Percentiles rank a stretch among this genome's conserved stretches.
These are phyloP conservation scores for Paraphoma sp. DNA, from an alignment of 2,329 filamentous ascomycete genomes.

Conservation along the genomic window DNA sequence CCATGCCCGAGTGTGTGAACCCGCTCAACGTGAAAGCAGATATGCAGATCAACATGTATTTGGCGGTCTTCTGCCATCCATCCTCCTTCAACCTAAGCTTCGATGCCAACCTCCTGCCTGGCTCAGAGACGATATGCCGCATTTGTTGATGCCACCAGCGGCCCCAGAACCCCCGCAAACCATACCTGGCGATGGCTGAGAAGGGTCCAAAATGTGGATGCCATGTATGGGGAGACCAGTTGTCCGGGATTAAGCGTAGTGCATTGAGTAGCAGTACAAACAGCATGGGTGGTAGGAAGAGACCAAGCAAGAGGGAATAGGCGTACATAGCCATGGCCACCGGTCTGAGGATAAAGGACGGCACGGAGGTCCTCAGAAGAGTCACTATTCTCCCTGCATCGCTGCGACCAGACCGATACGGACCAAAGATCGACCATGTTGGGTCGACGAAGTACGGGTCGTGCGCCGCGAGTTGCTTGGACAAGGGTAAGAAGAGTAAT, in stretches of 20 bases:
- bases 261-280: slow-evolving; percentile 4
- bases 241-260: slow-evolving; percentile 1
- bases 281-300: slow-evolving; percentile 12
- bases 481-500: slow-evolving; percentile 8
- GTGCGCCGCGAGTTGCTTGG: slow-evolving; percentile 4
- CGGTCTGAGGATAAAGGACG: slow-evolving; percentile 5
- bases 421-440: neutral
- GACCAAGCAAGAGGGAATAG: slow-evolving; percentile 8
- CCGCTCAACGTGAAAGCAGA: slow-evolving; percentile 12
- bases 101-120: slow-evolving; percentile 5
- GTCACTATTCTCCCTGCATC: neutral
- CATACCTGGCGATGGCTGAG: slow-evolving; percentile 3
- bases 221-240: slow-evolving; percentile 11
- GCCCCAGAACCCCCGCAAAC: slow-evolving; percentile 13
- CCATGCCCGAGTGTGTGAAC: slow-evolving; percentile 11
- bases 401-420: neutral
- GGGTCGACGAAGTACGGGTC: slow-evolving; percentile 12
- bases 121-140: slow-evolving; percentile 15
- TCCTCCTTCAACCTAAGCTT: neutral
- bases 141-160: slow-evolving; percentile 18
- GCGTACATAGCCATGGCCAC: slow-evolving; percentile 9
- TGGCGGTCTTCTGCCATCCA: slow-evolving; percentile 1
- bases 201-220: slow-evolving; percentile 11
- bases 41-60: slow-evolving; percentile 11
- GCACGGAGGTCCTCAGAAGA: neutral